Evolutionary conservation across 257 asterid genomes (phyloP).

Genomic region (Coffea canephora): DNA sequence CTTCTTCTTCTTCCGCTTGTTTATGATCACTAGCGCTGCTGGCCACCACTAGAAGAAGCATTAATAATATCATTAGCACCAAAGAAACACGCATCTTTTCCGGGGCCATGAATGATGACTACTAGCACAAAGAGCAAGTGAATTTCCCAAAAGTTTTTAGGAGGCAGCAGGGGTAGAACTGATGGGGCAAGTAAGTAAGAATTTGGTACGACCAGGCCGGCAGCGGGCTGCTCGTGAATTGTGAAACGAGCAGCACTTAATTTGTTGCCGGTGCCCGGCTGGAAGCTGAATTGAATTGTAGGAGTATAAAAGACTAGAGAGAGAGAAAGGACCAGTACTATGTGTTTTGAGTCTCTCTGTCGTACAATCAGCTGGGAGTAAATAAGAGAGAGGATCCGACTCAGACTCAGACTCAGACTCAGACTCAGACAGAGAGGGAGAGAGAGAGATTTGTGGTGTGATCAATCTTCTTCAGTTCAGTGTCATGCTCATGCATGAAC

Average conservation of each 20-base stretch:
- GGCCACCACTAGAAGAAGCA: conserved; percentile 13
- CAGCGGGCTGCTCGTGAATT: conserved; percentile 13
- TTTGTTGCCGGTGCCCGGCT: background rate
- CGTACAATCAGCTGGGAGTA: background rate
- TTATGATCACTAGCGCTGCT: background rate
- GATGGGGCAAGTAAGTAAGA: background rate
- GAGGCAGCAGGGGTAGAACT: too few species aligned
- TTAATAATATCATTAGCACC: background rate
- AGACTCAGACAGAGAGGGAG: conserved; percentile 13
- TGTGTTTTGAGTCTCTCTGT: background rate
- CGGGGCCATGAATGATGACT: conserved; percentile 14
- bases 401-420: too few species aligned
- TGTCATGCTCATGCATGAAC: conserved; percentile 24
- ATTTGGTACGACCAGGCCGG: background rate
- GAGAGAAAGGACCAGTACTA: too few species aligned
- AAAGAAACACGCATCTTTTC: background rate
- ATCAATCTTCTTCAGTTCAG: background rate
- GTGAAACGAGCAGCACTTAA: background rate
- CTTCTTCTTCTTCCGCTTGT: conserved; percentile 43
- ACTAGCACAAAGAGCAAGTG: background rate
- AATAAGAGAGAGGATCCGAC: conserved; percentile 19
- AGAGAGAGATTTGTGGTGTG: conserved; percentile 1
- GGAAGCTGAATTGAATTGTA: background rate
- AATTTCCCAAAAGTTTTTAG: too few species aligned
- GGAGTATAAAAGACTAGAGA: background rate